Conservation (phyloP, 345 rosid species). For the Conringia planisiliqua region DNA sequence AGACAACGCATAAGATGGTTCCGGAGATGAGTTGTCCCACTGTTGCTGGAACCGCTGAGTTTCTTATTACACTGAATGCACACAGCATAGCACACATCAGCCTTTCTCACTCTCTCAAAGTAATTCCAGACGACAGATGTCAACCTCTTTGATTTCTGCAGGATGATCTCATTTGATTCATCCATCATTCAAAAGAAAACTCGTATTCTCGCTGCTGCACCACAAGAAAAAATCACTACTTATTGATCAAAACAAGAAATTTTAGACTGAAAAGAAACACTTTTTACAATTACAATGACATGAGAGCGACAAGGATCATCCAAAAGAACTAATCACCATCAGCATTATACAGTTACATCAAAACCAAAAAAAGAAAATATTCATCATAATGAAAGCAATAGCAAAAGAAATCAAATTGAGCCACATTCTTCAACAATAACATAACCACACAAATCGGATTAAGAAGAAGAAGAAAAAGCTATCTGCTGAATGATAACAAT, state of each 20-base stretch:
- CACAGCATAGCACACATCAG: slow-evolving; percentile 84
- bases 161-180: slow-evolving; percentile 49
- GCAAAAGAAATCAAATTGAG: slow-evolving; percentile 12
- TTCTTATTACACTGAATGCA: slow-evolving; percentile 87
- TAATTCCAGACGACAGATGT: slow-evolving; percentile 96
- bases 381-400: not conserved
- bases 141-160: slow-evolving; percentile 79
- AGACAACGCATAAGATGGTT: slow-evolving; percentile 92
- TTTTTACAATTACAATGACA: not conserved
- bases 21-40: slow-evolving; percentile 91
- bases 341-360: slow-evolving; percentile 8
- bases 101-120: slow-evolving; percentile 85
- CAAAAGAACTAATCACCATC: not conserved
- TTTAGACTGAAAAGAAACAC: not conserved
- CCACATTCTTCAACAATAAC: slow-evolving; percentile 10
- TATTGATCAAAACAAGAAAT: slow-evolving; percentile 30
- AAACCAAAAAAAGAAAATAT: not conserved
- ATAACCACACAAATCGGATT: not conserved
- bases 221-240: not conserved
- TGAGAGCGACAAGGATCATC: not conserved
- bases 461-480: not conserved
- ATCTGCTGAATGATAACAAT: not conserved
- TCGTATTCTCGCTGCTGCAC: not conserved
- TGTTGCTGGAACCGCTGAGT: slow-evolving; percentile 94
- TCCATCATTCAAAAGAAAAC: slow-evolving; percentile 54